These are phyloP conservation scores for Trametes maxima DNA, from an alignment of 768 basidiomycete genomes.

Conservation along the genomic window DNA sequence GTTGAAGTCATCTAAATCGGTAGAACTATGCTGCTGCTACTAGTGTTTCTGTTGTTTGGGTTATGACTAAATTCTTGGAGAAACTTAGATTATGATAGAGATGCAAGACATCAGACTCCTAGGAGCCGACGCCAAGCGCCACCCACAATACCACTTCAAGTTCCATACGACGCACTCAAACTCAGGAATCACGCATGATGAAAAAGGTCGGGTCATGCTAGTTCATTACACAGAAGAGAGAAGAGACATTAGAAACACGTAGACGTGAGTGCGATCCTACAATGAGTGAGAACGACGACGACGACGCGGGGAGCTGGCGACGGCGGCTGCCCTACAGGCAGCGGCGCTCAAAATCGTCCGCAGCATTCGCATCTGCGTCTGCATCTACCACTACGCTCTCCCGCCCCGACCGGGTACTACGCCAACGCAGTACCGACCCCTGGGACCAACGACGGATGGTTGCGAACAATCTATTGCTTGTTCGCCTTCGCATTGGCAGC, in stretches of 20 bases:
- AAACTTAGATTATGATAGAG: no score
- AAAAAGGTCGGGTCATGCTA: constrained; percentile 5
- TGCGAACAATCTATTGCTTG: constrained; percentile 30
- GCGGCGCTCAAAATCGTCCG: constrained; percentile 18
- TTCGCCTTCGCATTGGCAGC: constrained; percentile 58
- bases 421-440: background rate
- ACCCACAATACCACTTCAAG: no score
- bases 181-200: no score
- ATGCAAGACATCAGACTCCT: no score
- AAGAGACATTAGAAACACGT: constrained; percentile 20
- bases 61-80: no score
- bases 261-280: constrained; percentile 24
- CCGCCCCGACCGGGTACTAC: background rate
- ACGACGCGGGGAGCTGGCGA: constrained; percentile 10
- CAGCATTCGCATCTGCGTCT: constrained; percentile 9
- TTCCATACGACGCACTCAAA: no score
- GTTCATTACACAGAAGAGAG: constrained; percentile 21
- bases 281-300: constrained; percentile 12
- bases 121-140: no score
- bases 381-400: constrained; percentile 1
- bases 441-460: background rate
- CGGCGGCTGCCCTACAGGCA: background rate
- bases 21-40: no score
- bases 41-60: no score
- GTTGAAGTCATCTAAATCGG: no score